Percentiles rank a stretch among this genome's conserved stretches.
Evolutionary conservation across 257 asterid species (phyloP).

Genomic region (Solanum piurae): DNA sequence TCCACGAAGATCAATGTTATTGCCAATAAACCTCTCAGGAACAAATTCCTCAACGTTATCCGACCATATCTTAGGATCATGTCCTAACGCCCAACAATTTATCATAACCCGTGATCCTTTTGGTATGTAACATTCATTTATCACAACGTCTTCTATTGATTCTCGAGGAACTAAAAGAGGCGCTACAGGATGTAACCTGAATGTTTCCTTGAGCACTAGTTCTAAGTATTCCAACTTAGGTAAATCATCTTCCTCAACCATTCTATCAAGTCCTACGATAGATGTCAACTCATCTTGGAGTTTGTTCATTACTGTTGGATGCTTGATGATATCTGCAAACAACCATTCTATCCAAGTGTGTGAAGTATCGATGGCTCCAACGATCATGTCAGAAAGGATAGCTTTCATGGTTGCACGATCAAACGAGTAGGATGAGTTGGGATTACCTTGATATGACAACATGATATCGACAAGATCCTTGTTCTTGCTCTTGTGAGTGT

Average conservation of each 20-base stretch:
- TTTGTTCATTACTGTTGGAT: background rate
- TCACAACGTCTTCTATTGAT: background rate
- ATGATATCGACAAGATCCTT: background rate
- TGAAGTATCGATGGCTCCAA: constrained; percentile 6
- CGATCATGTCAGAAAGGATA: constrained; percentile 2
- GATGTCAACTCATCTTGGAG: background rate
- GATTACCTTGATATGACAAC: background rate
- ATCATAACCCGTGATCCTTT: background rate
- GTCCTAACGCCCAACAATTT: constrained; percentile 6
- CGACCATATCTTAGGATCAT: background rate
- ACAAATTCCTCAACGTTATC: background rate
- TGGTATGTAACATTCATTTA: background rate
- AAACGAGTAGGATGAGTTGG: background rate
- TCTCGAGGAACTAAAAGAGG: background rate
- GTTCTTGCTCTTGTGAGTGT: background rate
- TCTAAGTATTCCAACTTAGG: constrained; percentile 4
- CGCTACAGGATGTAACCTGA: constrained; percentile 9
- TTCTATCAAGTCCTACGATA: background rate
- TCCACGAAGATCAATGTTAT: background rate
- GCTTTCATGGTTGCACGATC: constrained; percentile 1
- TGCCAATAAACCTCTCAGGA: background rate
- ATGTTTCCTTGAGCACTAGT: background rate
- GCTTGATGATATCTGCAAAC: background rate
- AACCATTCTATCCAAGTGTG: constrained; percentile 3
- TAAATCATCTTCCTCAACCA: background rate